phyloP scores from a whole-genome alignment of 257 asterid species.

The Paulownia fortunei region DNA sequence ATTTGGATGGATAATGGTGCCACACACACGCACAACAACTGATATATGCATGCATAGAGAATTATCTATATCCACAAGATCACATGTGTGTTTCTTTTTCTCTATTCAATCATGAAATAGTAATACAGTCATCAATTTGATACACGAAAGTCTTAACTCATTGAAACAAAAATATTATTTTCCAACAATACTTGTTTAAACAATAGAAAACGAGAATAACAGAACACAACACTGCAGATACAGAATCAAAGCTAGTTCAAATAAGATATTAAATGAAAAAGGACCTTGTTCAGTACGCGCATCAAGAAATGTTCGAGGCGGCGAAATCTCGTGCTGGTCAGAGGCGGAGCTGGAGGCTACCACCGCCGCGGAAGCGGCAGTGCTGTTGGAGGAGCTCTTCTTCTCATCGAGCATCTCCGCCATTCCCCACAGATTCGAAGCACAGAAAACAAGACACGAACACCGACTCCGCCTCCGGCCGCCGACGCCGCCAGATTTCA shows the following conservation, averaged over 20 bases:
- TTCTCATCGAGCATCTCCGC: constrained; percentile 46
- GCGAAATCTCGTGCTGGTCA: constrained; percentile 40
- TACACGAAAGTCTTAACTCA: not conserved
- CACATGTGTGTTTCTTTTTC: not conserved
- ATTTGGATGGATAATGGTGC: not conserved
- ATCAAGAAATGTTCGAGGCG: constrained; percentile 51
- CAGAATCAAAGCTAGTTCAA: not conserved
- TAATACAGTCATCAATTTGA: not conserved
- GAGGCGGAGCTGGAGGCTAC: constrained; percentile 39
- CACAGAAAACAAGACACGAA: constrained; percentile 32
- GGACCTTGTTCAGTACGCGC: constrained; percentile 64
- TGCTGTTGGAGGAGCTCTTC: constrained; percentile 33
- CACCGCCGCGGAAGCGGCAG: constrained; percentile 39
- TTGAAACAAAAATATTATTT: not conserved
- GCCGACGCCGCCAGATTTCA: constrained; percentile 29
- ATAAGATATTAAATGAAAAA: not conserved
- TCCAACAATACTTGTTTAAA: not conserved
- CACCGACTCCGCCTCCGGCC: constrained; percentile 26
- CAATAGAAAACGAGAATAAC: not conserved
- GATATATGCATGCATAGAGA: not conserved
- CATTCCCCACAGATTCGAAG: constrained; percentile 43
- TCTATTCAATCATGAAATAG: not conserved
- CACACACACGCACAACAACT: not conserved
- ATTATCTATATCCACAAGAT: not conserved
- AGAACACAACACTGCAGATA: not conserved